Base-by-base conservation (phyloP, 179 eudicot genomes). In the Patellifolia procumbens region DNA sequence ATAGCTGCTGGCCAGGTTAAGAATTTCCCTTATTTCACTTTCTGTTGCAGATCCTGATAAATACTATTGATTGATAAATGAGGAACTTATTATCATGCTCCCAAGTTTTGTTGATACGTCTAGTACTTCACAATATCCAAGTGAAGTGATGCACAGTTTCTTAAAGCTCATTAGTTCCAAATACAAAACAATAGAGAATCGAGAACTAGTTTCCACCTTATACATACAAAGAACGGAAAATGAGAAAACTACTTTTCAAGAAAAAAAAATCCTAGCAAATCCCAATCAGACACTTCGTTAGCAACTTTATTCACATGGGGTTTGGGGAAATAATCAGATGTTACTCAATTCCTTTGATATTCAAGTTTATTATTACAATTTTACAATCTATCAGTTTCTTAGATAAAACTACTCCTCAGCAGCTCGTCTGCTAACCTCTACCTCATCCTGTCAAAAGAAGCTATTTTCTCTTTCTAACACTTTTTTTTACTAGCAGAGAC, bases 1-100 rank as follows among this genome's bases (percentile, higher is more conserved):
- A 75, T 90, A 65, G 97, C 97, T 81, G 95, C 93, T 56, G 80
- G 42, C 81, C 98, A 89, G 97, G 98, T 94, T 75, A 53, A 62
- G 19, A 39, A 53, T 17, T 39, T 58, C 52, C 69, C 76, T 76
- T 4, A 56, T 52, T 68, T 52, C 34, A 39, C 17, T 9, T 71
- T 59, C 32, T 17, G 7, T 64, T 20, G 31, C 32, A 39, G 29
- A 66, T 66, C 46, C 51, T 45, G 13, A 7, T 22, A 19, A 68
- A 45, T n/a, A n/a, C n/a, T n/a, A n/a, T 24, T 51, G 45, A 66
- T 2, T 45, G 32, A 26, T 34, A 24, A 13, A 24, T 67, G 5
- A 1, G 55, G 34, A 43, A 24, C 42, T 1, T 45, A 15, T 45
- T 45, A 12, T 11, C 51, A 42, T 24, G 31, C 19, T 42, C 42